Conservation (phyloP, 495 filamentous ascomycete genomes). For the Penicillium cosmopolitanum region DNA sequence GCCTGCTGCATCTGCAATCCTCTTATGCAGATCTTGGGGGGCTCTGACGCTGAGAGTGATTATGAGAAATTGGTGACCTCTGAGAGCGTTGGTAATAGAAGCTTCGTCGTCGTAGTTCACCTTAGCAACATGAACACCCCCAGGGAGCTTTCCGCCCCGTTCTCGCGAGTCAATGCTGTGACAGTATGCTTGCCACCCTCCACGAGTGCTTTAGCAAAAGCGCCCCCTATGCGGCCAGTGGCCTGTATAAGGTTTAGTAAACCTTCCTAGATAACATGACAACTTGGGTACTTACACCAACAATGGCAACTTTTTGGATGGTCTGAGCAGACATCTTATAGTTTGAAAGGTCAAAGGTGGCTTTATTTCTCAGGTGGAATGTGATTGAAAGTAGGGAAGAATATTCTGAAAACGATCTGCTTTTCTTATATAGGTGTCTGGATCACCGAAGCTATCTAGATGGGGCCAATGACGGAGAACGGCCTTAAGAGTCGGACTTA, state of each 20-base stretch:
- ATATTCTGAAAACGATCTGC: background rate
- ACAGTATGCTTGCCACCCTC: conserved; percentile 53
- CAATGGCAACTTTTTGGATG: conserved; percentile 20
- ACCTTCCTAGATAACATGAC: no score
- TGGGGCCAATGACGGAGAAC: background rate
- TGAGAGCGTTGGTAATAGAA: conserved; percentile 49
- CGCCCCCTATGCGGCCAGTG: conserved; percentile 58
- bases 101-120: conserved; percentile 54
- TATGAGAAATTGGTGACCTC: conserved; percentile 58
- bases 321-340: conserved; percentile 10
- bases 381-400: background rate
- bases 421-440: background rate
- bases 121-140: conserved; percentile 43
- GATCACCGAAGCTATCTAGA: background rate
- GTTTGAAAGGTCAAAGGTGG: background rate
- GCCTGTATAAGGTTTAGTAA: conserved; percentile 44
- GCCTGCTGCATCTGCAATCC: conserved; percentile 61
- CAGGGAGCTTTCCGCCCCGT: conserved; percentile 43
- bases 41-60: conserved; percentile 56
- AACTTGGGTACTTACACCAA: conserved; percentile 16
- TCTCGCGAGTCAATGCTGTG: conserved; percentile 55
- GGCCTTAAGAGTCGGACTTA: background rate
- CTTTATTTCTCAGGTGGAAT: background rate
- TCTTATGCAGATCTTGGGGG: conserved; percentile 43
- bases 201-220: conserved; percentile 54